Percentiles rank a stretch among this genome's conserved stretches.
phyloP scores from a whole-genome alignment of 2,329 filamentous ascomycete species.

The Metarhizium guizhouense region DNA sequence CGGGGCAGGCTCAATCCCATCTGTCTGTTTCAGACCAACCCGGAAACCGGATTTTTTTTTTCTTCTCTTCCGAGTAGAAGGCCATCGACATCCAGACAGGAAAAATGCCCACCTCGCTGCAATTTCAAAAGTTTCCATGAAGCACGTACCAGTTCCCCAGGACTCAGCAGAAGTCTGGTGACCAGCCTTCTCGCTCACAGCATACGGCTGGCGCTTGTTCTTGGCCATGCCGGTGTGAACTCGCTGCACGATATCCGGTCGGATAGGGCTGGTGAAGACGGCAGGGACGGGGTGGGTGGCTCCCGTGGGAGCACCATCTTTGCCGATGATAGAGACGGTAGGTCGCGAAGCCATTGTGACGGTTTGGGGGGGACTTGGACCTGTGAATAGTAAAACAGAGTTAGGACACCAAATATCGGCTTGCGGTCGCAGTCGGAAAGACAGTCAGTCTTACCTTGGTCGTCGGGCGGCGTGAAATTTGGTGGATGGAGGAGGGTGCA shows the following conservation, averaged over 20 bases:
- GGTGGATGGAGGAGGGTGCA: constrained; percentile 23
- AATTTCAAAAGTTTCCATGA: not conserved
- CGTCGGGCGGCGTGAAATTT: constrained; percentile 32
- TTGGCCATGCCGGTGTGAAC: constrained; percentile 99
- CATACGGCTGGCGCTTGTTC: constrained; percentile 99
- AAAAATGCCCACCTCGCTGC: not conserved
- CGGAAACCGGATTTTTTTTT: not conserved
- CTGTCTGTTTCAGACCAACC: not conserved
- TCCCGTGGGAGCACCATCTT: constrained; percentile 87
- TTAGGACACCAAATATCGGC: not conserved
- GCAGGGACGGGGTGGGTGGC: constrained; percentile 86
- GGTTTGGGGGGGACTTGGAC: constrained; percentile 19
- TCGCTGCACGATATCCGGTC: constrained; percentile 97
- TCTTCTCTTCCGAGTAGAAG: not conserved
- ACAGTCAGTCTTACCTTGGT: constrained; percentile 23
- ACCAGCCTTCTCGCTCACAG: constrained; percentile 99
- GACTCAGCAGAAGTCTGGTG: constrained; percentile 99
- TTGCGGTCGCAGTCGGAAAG: not conserved
- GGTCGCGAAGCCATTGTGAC: constrained; percentile 86
- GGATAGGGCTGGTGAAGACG: constrained; percentile 96
- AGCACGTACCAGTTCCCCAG: constrained; percentile 90
- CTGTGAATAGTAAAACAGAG: constrained; percentile 4
- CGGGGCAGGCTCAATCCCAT: not conserved
- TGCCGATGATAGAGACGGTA: constrained; percentile 94
- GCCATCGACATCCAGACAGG: not conserved